phyloP scores from a whole-genome alignment of 2,329 filamentous ascomycete species.

The Lachnellula suecica region DNA sequence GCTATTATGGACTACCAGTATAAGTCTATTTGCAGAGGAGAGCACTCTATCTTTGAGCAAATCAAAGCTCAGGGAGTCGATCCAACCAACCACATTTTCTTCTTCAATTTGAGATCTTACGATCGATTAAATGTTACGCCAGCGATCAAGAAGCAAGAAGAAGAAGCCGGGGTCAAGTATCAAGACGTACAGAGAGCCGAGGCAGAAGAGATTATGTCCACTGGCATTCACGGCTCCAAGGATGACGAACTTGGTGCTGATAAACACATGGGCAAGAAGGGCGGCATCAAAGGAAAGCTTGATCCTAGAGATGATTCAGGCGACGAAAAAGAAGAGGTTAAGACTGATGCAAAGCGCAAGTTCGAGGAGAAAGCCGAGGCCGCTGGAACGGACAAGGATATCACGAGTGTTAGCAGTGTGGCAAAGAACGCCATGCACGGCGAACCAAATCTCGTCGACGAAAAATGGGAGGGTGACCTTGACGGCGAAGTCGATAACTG shows the following conservation, averaged over 20 bases:
- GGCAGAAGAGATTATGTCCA: conserved; percentile 83
- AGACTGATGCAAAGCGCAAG: conserved; percentile 46
- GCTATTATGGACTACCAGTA: conserved; percentile 99
- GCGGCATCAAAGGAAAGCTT: conserved; percentile 36
- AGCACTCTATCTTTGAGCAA: conserved; percentile 85
- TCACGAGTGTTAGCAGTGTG: conserved; percentile 44
- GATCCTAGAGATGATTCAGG: conserved; percentile 31
- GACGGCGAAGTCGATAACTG: conserved; percentile 83
- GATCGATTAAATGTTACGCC: conserved; percentile 86
- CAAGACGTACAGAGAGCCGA: conserved; percentile 84
- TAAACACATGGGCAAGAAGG: conserved; percentile 45
- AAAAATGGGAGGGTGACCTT: conserved; percentile 71
- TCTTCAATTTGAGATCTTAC: conserved; percentile 92
- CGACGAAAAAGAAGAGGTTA: conserved; percentile 38
- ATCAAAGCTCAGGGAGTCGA: conserved; percentile 74
- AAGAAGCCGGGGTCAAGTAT: conserved; percentile 80
- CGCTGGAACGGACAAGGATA: conserved; percentile 29
- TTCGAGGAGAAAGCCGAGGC: conserved; percentile 50
- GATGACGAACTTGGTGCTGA: conserved; percentile 43
- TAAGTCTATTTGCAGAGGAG: conserved; percentile 89
- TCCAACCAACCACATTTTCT: conserved; percentile 78
- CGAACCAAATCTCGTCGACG: conserved; percentile 61
- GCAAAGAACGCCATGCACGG: conserved; percentile 83
- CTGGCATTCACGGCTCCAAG: conserved; percentile 62
- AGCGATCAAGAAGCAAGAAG: conserved; percentile 70